phyloP scores from a whole-genome alignment of 305 asterid species.

The Fraxinus xanthoxyloides region DNA sequence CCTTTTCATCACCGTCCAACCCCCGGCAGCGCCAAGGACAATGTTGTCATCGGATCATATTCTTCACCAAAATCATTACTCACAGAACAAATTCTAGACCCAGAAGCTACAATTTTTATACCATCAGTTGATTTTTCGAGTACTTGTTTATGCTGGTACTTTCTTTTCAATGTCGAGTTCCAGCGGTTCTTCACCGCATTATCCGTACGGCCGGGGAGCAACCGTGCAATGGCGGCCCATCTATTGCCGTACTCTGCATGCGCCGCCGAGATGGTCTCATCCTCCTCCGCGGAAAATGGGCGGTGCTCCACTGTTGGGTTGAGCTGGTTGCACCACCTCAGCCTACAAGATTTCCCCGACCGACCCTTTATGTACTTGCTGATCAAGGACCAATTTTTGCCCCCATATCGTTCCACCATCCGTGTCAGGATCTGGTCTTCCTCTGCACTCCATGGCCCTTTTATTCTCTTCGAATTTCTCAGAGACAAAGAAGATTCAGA shows the following conservation, averaged over 20 bases:
- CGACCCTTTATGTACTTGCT: constrained; percentile 78
- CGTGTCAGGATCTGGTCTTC: constrained; percentile 70
- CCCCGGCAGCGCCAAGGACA: constrained; percentile 80
- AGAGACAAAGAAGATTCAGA: constrained; percentile 26
- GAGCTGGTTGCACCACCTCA: constrained; percentile 89
- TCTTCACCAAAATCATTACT: constrained; percentile 6
- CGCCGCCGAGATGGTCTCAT: constrained; percentile 65
- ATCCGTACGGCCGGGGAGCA: constrained; percentile 80
- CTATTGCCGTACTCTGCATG: constrained; percentile 67
- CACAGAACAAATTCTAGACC: neutral
- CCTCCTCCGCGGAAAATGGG: constrained; percentile 75
- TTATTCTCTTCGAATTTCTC: constrained; percentile 39
- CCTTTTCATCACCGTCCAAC: constrained; percentile 15
- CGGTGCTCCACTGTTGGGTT: constrained; percentile 82
- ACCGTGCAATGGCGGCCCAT: constrained; percentile 85
- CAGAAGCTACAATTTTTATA: neutral
- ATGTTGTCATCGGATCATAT: constrained; percentile 59
- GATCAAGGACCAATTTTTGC: constrained; percentile 78
- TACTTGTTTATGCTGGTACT: constrained; percentile 21
- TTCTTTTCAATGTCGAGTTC: constrained; percentile 73
- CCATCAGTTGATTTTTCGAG: neutral
- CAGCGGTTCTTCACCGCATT: constrained; percentile 88
- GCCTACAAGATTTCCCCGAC: constrained; percentile 80
- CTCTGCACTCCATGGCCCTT: constrained; percentile 93
- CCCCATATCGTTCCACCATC: constrained; percentile 63